These are phyloP conservation scores for Tulasnella sp. DNA, from an alignment of 768 basidiomycete species.

Conservation along the genomic window DNA sequence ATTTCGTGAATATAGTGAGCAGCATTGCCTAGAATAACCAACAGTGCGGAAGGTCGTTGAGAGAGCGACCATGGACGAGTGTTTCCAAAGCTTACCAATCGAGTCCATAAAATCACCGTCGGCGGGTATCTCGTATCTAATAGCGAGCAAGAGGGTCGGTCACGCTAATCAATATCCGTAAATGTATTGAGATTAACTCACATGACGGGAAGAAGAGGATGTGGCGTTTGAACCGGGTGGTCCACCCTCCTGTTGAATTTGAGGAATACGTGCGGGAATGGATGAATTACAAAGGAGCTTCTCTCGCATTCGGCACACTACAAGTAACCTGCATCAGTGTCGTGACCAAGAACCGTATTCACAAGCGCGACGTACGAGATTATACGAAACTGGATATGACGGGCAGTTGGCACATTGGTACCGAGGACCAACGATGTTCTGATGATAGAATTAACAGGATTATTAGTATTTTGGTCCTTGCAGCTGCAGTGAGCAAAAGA, in stretches of 20 bases:
- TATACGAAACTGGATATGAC: slow-evolving; percentile 70
- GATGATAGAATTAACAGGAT: neutral
- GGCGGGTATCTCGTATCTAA: slow-evolving; percentile 28
- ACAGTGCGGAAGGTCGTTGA: no score
- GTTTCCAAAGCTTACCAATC: neutral
- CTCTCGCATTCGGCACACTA: slow-evolving; percentile 83
- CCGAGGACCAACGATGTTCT: slow-evolving; percentile 76
- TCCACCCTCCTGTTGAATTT: slow-evolving; percentile 82
- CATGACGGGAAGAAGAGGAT: slow-evolving; percentile 72
- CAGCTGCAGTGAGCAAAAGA: neutral
- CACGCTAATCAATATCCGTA: neutral
- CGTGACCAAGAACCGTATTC: neutral
- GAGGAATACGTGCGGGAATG: slow-evolving; percentile 86
- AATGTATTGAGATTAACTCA: slow-evolving; percentile 45
- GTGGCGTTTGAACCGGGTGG: slow-evolving; percentile 55
- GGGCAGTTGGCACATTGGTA: slow-evolving; percentile 93
- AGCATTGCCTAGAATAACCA: slow-evolving; percentile 60
- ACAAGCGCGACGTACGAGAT: slow-evolving; percentile 59
- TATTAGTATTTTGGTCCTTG: neutral
- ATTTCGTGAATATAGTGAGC: slow-evolving; percentile 59
- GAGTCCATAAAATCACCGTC: slow-evolving; percentile 19
- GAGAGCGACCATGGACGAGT: neutral
- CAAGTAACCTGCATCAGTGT: slow-evolving; percentile 24
- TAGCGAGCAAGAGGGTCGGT: neutral
- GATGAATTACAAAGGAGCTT: slow-evolving; percentile 75